Conservation (phyloP, 305 asterid species). For the Fraxinus albicans region DNA sequence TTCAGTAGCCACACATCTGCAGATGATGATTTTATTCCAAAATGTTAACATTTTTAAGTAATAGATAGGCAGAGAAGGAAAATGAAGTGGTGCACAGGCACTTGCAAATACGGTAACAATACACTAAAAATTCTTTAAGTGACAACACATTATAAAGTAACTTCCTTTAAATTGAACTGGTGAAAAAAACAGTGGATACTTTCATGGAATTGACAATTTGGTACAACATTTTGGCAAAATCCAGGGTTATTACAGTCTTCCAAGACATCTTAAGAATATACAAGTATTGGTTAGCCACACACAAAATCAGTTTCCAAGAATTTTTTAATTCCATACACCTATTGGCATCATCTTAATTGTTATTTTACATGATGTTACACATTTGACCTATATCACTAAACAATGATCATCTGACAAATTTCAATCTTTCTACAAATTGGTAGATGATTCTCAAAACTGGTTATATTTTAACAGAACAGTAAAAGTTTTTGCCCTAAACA, state of each 20-base stretch:
- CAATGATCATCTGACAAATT: background rate
- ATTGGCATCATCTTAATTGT: background rate
- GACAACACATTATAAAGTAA: background rate
- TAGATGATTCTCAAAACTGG: background rate
- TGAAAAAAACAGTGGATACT: background rate
- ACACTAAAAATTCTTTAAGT: background rate
- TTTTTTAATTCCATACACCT: background rate
- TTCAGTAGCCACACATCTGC: slow-evolving; percentile 88
- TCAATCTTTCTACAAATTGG: background rate
- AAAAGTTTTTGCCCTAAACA: background rate
- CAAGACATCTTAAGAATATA: background rate
- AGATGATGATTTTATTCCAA: background rate
- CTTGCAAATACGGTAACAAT: background rate
- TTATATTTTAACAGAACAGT: background rate
- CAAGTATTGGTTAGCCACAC: background rate
- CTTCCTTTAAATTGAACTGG: background rate
- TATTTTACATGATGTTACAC: background rate
- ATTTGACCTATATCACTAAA: background rate
- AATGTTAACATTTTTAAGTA: background rate
- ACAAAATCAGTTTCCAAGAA: background rate
- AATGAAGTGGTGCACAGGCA: background rate
- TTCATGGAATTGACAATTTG: background rate
- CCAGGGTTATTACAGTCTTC: background rate
- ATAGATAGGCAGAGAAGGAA: background rate
- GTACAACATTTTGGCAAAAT: background rate